A percentile compares a stretch with the other conserved stretches of the same genome.
Conservation (phyloP, 352 stramenopile species). For the Pythium angustatum region DNA sequence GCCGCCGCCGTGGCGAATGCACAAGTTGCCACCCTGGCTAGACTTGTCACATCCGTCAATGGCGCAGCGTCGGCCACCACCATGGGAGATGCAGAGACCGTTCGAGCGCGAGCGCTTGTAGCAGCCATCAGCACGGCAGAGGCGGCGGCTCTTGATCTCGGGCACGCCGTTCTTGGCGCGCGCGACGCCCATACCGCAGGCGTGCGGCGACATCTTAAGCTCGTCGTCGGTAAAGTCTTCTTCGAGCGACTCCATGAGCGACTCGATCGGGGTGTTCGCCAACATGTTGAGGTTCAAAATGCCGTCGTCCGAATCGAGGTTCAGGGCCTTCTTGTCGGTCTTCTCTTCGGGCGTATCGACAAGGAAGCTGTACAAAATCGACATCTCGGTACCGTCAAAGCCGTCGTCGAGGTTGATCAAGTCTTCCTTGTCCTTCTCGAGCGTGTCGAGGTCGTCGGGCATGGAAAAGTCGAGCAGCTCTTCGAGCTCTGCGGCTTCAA, state of each 20-base stretch:
- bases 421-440: conserved; percentile 72
- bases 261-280: conserved; percentile 59
- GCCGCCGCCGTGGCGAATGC: conserved; percentile 84
- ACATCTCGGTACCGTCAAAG: conserved; percentile 86
- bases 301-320: conserved; percentile 55
- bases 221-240: conserved; percentile 71
- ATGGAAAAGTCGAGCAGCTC: conserved; percentile 79
- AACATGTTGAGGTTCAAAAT: conserved; percentile 82
- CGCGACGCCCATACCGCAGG: conserved; percentile 15
- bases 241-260: conserved; percentile 73
- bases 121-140: conserved; percentile 78
- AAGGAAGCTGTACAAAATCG: conserved; percentile 86
- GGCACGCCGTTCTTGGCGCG: conserved; percentile 23
- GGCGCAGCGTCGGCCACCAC: conserved; percentile 73
- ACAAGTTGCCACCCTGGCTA: conserved; percentile 79
- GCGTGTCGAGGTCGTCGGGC: conserved; percentile 51
- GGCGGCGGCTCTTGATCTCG: conserved; percentile 61
- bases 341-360: conserved; percentile 76
- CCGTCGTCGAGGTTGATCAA: conserved; percentile 77
- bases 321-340: conserved; percentile 43
- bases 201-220: conserved; percentile 54
- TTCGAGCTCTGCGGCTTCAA: conserved; percentile 71
- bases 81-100: conserved; percentile 85
- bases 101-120: conserved; percentile 87
- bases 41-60: conserved; percentile 82